These are phyloP conservation scores for Perkinsela sp. DNA, from an alignment of 208 protist genomes.

Conservation along the genomic window DNA sequence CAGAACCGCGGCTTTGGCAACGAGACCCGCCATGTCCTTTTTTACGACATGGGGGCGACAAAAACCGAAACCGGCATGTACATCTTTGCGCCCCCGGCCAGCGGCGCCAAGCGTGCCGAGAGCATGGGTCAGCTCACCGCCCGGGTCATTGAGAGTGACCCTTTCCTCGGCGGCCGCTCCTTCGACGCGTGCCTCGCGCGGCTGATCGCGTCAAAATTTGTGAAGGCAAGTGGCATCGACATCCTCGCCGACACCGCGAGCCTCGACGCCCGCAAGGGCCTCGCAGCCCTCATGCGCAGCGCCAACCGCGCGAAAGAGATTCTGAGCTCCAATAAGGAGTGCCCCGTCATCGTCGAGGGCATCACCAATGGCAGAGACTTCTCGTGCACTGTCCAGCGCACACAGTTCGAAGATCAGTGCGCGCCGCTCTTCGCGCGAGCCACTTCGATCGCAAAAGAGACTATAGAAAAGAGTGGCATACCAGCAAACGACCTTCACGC, in stretches of 20 bases:
- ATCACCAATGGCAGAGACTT: slow-evolving; percentile 46
- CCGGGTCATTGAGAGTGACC: slow-evolving; percentile 23
- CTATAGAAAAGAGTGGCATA: slow-evolving; percentile 12
- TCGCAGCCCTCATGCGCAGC: slow-evolving; percentile 30
- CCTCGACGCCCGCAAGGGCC: slow-evolving; percentile 12
- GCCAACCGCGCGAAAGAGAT: slow-evolving; percentile 41
- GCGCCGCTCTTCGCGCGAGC: slow-evolving; percentile 19
- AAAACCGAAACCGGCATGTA: slow-evolving; percentile 39
- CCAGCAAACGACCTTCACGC: slow-evolving; percentile 15
- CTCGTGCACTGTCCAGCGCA: slow-evolving; percentile 13
- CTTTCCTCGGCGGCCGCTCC: slow-evolving; percentile 30
- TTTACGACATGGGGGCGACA: slow-evolving; percentile 53
- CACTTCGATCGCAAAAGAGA: slow-evolving; percentile 11
- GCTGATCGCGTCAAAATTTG: slow-evolving; percentile 25
- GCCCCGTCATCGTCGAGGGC: slow-evolving; percentile 32
- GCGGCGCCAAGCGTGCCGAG: slow-evolving; percentile 8
- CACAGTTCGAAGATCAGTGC: slow-evolving; percentile 29
- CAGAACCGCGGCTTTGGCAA: slow-evolving; percentile 5
- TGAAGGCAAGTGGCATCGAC: slow-evolving; percentile 9
- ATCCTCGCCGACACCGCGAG: slow-evolving; percentile 13
- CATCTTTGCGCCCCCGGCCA: slow-evolving; percentile 15
- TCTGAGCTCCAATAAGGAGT: slow-evolving; percentile 52
- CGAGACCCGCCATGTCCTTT: slow-evolving; percentile 14
- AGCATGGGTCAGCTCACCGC: slow-evolving; percentile 20
- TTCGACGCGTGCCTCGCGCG: slow-evolving; percentile 59